phyloP scores from a whole-genome alignment of 345 rosid species.

The Geranium brycei region DNA sequence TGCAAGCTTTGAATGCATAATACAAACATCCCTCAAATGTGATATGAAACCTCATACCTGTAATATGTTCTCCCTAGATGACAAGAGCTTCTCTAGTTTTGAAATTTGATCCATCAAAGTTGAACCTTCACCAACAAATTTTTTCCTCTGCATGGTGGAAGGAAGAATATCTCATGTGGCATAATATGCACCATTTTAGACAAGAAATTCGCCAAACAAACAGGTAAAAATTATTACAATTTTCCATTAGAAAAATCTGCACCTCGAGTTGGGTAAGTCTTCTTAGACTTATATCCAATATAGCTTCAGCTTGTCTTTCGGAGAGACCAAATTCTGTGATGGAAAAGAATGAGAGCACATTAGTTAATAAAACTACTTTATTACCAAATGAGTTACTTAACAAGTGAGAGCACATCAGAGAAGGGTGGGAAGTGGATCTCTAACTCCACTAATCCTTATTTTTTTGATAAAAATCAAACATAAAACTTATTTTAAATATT shows the following conservation, averaged over 20 bases:
- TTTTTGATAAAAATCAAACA: no score
- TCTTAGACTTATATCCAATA: slow-evolving; percentile 71
- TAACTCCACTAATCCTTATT: no score
- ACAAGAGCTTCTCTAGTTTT: slow-evolving; percentile 55
- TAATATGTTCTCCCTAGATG: slow-evolving; percentile 60
- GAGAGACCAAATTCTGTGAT: slow-evolving; percentile 59
- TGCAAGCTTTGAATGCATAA: neutral
- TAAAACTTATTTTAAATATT: no score
- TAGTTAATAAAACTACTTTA: no score
- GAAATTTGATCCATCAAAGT: slow-evolving; percentile 55
- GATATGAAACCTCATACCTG: slow-evolving; percentile 33
- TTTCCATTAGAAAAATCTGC: slow-evolving; percentile 1
- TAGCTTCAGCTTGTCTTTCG: slow-evolving; percentile 82
- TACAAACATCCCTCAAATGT: neutral
- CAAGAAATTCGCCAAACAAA: slow-evolving; percentile 9
- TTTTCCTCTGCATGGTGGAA: slow-evolving; percentile 47
- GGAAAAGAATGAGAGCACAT: no score
- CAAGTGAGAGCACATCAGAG: no score
- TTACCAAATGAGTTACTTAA: no score
- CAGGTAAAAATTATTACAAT: neutral
- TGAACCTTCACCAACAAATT: slow-evolving; percentile 56
- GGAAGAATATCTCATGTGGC: slow-evolving; percentile 1
- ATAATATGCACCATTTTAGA: slow-evolving; percentile 1
- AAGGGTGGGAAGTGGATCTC: no score
- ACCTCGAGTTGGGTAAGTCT: slow-evolving; percentile 83